Base-by-base conservation (phyloP, 2,329 filamentous ascomycete genomes). In the Penicillium sp. region DNA sequence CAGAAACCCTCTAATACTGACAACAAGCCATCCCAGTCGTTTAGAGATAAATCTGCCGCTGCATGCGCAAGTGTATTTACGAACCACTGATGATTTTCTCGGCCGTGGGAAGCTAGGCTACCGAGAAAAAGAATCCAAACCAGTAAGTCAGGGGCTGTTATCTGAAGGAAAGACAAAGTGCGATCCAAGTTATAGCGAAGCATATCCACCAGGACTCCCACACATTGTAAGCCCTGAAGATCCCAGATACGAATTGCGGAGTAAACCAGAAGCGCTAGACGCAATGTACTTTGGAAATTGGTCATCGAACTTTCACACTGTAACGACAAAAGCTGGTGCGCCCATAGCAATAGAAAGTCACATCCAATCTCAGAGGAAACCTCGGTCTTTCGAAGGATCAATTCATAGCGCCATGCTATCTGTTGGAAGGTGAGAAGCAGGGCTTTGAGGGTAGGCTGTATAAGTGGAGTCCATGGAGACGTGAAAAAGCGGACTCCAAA, bases 81-180 rank as follows among this genome's bases (percentile, higher is more conserved):
- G 23, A 38, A 51, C 33, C 33, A 42, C 14, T 24, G 11, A 26
- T 51, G 24, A 20, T 42, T n/a, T 23, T 20, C 5, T 14, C 14
- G 30, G n/a, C n/a, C n/a, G 9, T 42, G 33, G 14, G 48, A 51
- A 8, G 48, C 48, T 26, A 51, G 18, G 5, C 28, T 12, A 6
- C 48, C 48, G 8, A 51, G 20, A 42, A 42, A 51, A 21, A 40
- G 14, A 21, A 51, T 42, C 48, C 48, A 51, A 21, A 51, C 14
- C 18, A 51, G 23, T 23, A 51, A n/a, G n/a, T 42, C 18, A 14
- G 48, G 33, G 4, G 48, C 18, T 20, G 9, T 23, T 23, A 12
- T 40, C 12, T 42, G 18, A 42, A 51, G 4, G 14, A 40, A 4
- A n/a, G 16, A 14, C 14, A 42, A 16, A 23, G 6, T 51, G 4